Conservation (phyloP, 305 asterid species). For the Plantago coronopus region DNA sequence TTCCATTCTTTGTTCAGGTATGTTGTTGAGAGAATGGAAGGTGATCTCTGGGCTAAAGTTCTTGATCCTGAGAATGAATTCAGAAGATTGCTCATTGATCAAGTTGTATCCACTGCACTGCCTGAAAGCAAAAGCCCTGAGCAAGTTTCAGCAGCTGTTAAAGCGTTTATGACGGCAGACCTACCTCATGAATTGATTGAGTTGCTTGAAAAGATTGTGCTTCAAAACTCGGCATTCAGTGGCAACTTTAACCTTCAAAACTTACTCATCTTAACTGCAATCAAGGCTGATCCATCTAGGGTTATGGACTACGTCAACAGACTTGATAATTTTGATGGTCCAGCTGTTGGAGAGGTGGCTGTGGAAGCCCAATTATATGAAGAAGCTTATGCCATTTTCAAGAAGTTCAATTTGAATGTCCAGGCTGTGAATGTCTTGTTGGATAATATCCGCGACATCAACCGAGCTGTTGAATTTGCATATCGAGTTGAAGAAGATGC, state of each 20-base stretch:
- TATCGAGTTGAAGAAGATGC: constrained; percentile 98
- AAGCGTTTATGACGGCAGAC: constrained; percentile 99
- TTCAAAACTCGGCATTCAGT: constrained; percentile 95
- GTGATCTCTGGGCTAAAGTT: constrained; percentile 94
- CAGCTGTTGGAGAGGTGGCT: constrained; percentile 98
- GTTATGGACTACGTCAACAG: constrained; percentile 98
- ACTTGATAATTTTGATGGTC: constrained; percentile 97
- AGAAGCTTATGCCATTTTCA: constrained; percentile 95
- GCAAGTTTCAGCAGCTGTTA: constrained; percentile 99
- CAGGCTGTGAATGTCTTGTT: constrained; percentile 94
- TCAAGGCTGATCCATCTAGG: constrained; percentile 94
- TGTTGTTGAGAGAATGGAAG: constrained; percentile 98
- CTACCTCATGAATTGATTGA: constrained; percentile 98
- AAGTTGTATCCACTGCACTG: constrained; percentile 98
- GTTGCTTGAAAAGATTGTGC: constrained; percentile 96
- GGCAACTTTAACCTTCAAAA: constrained; percentile 98
- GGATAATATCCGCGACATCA: constrained; percentile 83
- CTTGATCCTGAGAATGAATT: constrained; percentile 96
- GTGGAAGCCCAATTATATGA: constrained; percentile 91
- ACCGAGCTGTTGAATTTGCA: constrained; percentile 97
- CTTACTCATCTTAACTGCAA: constrained; percentile 88
- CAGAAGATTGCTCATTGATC: constrained; percentile 97
- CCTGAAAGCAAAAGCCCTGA: constrained; percentile 99
- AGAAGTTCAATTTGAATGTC: constrained; percentile 95
- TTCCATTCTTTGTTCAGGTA: constrained; percentile 50